Percentiles rank a stretch among this genome's conserved stretches.
These are phyloP conservation scores for Castanea mollissima DNA, from an alignment of 306 rosid species.

Conservation along the genomic window DNA sequence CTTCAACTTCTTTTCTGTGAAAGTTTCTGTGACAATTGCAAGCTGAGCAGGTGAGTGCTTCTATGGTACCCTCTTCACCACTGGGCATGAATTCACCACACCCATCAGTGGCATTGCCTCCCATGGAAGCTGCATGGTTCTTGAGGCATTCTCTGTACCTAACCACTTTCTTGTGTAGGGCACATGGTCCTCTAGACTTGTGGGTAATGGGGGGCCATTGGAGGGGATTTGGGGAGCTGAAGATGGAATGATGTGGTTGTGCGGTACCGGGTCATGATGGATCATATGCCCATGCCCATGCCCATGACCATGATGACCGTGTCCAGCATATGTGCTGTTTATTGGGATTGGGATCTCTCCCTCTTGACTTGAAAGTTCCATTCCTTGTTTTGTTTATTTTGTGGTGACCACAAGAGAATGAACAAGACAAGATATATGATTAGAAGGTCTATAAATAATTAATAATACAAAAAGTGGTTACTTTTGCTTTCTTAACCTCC, in stretches of 20 bases:
- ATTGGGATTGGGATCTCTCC: constrained; percentile 57
- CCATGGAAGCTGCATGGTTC: constrained; percentile 93
- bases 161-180: constrained; percentile 33
- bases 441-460: background rate
- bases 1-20: constrained; percentile 74
- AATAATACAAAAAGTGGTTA: background rate
- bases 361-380: constrained; percentile 59
- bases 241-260: constrained; percentile 36
- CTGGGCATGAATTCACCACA: constrained; percentile 96
- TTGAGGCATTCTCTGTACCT: constrained; percentile 79
- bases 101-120: constrained; percentile 85
- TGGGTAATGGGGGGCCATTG: constrained; percentile 35
- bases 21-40: constrained; percentile 91
- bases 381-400: constrained; percentile 12
- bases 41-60: constrained; percentile 81
- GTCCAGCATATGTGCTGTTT: constrained; percentile 33
- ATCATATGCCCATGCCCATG: constrained; percentile 43
- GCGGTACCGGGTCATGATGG: constrained; percentile 34
- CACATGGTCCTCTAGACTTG: constrained; percentile 20
- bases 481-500: constrained; percentile 1
- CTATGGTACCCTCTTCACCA: constrained; percentile 76
- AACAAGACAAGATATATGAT: constrained; percentile 1
- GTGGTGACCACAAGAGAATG: constrained; percentile 9
- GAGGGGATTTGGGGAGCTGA: constrained; percentile 33
- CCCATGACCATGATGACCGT: constrained; percentile 29